Conservation (phyloP, 306 rosid species). For the Medicago truncatula region DNA sequence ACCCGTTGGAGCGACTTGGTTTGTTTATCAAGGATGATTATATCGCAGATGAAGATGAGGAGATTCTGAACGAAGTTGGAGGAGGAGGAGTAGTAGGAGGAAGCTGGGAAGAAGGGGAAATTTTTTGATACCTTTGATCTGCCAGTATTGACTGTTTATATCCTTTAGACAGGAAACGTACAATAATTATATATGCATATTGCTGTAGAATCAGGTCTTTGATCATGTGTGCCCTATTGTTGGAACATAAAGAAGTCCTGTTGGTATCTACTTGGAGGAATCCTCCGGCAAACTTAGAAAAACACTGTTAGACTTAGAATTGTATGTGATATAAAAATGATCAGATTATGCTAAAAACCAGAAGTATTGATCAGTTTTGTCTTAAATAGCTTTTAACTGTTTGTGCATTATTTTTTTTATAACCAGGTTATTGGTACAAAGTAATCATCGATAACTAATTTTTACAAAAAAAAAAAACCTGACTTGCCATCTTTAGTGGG, state of each 20-base stretch:
- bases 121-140: slow-evolving; percentile 42
- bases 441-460: neutral
- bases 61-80: slow-evolving; percentile 41
- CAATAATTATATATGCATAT: slow-evolving; percentile 45
- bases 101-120: slow-evolving; percentile 72
- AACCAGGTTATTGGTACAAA: too few species aligned
- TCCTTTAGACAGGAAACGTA: slow-evolving; percentile 35
- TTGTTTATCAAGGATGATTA: slow-evolving; percentile 74
- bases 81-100: slow-evolving; percentile 19
- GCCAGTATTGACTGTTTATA: slow-evolving; percentile 45
- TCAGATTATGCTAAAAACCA: neutral
- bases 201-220: slow-evolving; percentile 25
- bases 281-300: neutral
- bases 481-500: neutral
- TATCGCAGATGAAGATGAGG: slow-evolving; percentile 62
- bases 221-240: slow-evolving; percentile 8
- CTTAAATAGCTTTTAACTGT: neutral
- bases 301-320: neutral
- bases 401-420: neutral
- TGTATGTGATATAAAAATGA: slow-evolving; percentile 14
- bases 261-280: neutral
- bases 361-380: neutral
- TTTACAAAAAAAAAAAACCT: neutral
- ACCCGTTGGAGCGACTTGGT: slow-evolving; percentile 80
- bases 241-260: slow-evolving; percentile 7